Evolutionary conservation across 192 early-diverging fungal genomes (phyloP).

Genomic region (Coemansia sp.): DNA sequence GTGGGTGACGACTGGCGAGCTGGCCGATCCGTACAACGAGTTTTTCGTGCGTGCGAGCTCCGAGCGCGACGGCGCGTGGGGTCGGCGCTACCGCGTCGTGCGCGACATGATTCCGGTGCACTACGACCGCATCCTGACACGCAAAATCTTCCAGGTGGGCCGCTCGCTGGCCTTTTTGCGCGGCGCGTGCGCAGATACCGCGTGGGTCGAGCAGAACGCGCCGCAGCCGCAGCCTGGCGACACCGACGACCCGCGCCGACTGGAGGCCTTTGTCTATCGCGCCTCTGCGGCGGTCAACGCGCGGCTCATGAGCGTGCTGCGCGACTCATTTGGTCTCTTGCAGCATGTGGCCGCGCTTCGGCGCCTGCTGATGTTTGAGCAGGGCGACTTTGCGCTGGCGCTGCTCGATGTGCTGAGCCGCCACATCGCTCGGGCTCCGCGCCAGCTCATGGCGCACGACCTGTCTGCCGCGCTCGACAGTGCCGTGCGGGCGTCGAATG

Average conservation of each 20-base stretch:
- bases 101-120: slow-evolving; percentile 87
- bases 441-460: slow-evolving; percentile 81
- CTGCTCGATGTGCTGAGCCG: slow-evolving; percentile 76
- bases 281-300: slow-evolving; percentile 69
- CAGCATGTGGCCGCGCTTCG: slow-evolving; percentile 85
- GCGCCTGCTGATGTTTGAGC: slow-evolving; percentile 83
- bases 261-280: slow-evolving; percentile 72
- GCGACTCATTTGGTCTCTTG: slow-evolving; percentile 73
- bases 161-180: slow-evolving; percentile 84
- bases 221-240: slow-evolving; percentile 36
- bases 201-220: slow-evolving; percentile 49
- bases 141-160: slow-evolving; percentile 86
- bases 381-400: slow-evolving; percentile 92
- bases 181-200: slow-evolving; percentile 60
- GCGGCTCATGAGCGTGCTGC: slow-evolving; percentile 76
- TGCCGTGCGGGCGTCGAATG: slow-evolving; percentile 84
- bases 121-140: slow-evolving; percentile 66
- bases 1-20: slow-evolving; percentile 94
- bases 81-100: slow-evolving; percentile 67
- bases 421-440: slow-evolving; percentile 63
- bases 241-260: slow-evolving; percentile 60
- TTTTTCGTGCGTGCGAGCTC: slow-evolving; percentile 77
- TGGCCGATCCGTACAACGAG: slow-evolving; percentile 88
- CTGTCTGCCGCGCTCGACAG: slow-evolving; percentile 80
- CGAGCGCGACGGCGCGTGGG: slow-evolving; percentile 79